Evolutionary conservation across 345 rosid genomes (phyloP).

Genomic region (Odontarrhena argentea): DNA sequence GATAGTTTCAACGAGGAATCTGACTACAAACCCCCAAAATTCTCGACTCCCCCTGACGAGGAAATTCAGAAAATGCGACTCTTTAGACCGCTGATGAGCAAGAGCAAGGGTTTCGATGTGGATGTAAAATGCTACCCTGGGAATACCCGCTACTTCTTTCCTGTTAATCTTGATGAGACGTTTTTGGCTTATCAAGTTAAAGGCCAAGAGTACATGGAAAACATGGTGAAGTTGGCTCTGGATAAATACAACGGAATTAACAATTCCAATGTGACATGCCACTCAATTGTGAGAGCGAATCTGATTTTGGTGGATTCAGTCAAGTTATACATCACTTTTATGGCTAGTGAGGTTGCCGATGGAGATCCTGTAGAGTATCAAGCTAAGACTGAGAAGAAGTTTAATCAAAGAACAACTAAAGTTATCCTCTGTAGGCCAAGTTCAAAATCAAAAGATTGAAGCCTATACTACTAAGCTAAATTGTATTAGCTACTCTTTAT

Average conservation of each 20-base stretch:
- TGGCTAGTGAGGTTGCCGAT: constrained; percentile 23
- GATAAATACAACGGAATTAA: constrained; percentile 1
- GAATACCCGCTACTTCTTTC: background rate
- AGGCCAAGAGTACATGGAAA: constrained; percentile 12
- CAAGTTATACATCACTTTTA: constrained; percentile 26
- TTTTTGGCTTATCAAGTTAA: background rate
- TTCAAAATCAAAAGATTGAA: constrained; percentile 17
- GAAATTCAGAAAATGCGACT: constrained; percentile 1
- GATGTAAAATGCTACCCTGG: constrained; percentile 18
- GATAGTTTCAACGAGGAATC: constrained; percentile 24
- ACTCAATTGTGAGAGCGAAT: constrained; percentile 19
- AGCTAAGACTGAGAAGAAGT: constrained; percentile 27
- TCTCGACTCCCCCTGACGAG: background rate
- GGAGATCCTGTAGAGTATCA: constrained; percentile 30
- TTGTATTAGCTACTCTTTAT: too few relatives aligned
- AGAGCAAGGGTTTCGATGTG: constrained; percentile 20
- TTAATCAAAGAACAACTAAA: constrained; percentile 10
- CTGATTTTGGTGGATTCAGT: background rate
- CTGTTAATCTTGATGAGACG: background rate
- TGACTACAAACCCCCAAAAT: background rate
- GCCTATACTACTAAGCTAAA: too few relatives aligned
- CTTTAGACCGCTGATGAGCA: constrained; percentile 13
- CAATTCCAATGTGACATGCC: constrained; percentile 9
- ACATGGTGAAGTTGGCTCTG: constrained; percentile 22
- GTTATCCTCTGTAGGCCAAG: constrained; percentile 27